Percentiles rank a stretch among this genome's conserved stretches.
Conservation (phyloP, 164 flowering plant species). For the Vitis vinifera region ASM3070453v1 NC_081817.1:5871501-5872000, state of each 20-base stretch:
- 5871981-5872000: no score
- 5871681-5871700: background rate
- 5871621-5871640: no score
- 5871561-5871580: background rate
- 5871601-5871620: background rate
- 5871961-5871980: no score
- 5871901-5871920: no score
- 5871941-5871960: no score
- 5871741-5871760: background rate
- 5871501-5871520: conserved; percentile 72
- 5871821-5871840: no score
- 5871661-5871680: background rate
- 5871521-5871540: background rate
- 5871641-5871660: background rate
- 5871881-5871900: no score
- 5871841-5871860: background rate
- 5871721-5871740: background rate
- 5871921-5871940: no score
- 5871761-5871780: background rate
- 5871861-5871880: background rate
- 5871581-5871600: background rate
- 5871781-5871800: background rate
- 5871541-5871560: background rate
- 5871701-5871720: background rate
- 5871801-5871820: background rate